These are phyloP conservation scores for Tolypocladium amazonense DNA, from an alignment of 2,329 filamentous ascomycete species.

Conservation along the genomic window DNA sequence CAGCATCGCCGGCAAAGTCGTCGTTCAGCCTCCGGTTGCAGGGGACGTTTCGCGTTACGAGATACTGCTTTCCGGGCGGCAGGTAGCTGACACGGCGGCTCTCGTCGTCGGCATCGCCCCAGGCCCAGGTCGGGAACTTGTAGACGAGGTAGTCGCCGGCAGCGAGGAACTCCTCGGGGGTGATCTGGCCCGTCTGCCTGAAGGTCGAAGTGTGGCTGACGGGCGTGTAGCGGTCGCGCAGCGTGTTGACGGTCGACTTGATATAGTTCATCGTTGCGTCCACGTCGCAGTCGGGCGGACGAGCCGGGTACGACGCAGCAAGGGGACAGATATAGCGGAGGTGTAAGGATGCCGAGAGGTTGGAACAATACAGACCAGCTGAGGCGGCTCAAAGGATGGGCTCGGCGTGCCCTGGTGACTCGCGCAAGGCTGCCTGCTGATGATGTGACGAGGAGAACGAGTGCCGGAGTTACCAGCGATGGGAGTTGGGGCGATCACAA, in stretches of 20 bases:
- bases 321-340: neutral
- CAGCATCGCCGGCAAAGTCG: slow-evolving; percentile 82
- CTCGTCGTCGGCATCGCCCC: slow-evolving; percentile 79
- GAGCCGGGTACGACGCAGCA: neutral
- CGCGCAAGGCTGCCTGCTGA: neutral
- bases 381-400: neutral
- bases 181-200: slow-evolving; percentile 87
- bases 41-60: slow-evolving; percentile 88
- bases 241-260: slow-evolving; percentile 83
- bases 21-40: slow-evolving; percentile 87
- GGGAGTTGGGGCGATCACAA: slow-evolving; percentile 18
- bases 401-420: slow-evolving; percentile 5
- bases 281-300: neutral
- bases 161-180: slow-evolving; percentile 89
- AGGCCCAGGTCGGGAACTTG: slow-evolving; percentile 98
- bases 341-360: neutral
- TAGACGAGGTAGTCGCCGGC: slow-evolving; percentile 97
- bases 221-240: slow-evolving; percentile 85
- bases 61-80: slow-evolving; percentile 83
- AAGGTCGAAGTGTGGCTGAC: slow-evolving; percentile 88
- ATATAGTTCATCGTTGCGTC: slow-evolving; percentile 66
- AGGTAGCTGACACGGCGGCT: slow-evolving; percentile 71
- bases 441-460: slow-evolving; percentile 4
- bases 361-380: neutral
- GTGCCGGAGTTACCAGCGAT: slow-evolving; percentile 1